A percentile compares a stretch with the other conserved stretches of the same genome.
phyloP scores from a whole-genome alignment of 2,329 filamentous ascomycete genomes.

The Sclerotinia spermophila region DNA sequence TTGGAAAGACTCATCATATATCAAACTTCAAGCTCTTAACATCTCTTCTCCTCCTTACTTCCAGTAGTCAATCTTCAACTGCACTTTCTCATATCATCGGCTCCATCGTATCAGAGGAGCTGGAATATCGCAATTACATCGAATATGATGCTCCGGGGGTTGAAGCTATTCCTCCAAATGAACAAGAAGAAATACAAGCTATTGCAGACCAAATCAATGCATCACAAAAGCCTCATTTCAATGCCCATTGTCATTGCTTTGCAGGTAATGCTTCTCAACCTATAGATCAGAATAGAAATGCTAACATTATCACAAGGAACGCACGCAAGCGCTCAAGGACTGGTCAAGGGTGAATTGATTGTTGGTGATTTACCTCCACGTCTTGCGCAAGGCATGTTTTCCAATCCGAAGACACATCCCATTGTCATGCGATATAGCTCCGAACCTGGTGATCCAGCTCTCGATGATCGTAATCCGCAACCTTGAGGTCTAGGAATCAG shows the following conservation, averaged over 20 bases:
- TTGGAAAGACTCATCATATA: neutral
- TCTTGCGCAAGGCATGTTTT: constrained; percentile 43
- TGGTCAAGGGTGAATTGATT: constrained; percentile 46
- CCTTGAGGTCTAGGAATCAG: constrained; percentile 49
- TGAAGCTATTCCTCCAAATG: constrained; percentile 40
- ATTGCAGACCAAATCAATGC: constrained; percentile 45
- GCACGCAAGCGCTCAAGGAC: constrained; percentile 46
- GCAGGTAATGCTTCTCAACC: constrained; percentile 22
- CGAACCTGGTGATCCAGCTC: constrained; percentile 40
- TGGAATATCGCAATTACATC: constrained; percentile 38
- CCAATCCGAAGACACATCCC: constrained; percentile 33
- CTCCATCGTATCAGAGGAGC: constrained; percentile 4
- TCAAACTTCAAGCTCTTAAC: neutral
- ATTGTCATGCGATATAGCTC: constrained; percentile 40
- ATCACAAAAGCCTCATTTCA: constrained; percentile 45
- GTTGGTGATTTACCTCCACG: constrained; percentile 43
- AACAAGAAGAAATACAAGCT: constrained; percentile 44
- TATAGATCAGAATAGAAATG: neutral
- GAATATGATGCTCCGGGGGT: constrained; percentile 42
- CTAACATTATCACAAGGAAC: constrained; percentile 35
- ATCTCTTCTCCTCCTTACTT: neutral
- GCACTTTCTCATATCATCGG: neutral
- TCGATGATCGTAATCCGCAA: constrained; percentile 43
- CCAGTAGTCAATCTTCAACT: neutral
- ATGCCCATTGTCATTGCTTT: constrained; percentile 41